Evolutionary conservation across 2,329 filamentous ascomycete species (phyloP), one percentile per base, ranked within the genome.

Genomic region (Alternaria postmessia): DNA sequence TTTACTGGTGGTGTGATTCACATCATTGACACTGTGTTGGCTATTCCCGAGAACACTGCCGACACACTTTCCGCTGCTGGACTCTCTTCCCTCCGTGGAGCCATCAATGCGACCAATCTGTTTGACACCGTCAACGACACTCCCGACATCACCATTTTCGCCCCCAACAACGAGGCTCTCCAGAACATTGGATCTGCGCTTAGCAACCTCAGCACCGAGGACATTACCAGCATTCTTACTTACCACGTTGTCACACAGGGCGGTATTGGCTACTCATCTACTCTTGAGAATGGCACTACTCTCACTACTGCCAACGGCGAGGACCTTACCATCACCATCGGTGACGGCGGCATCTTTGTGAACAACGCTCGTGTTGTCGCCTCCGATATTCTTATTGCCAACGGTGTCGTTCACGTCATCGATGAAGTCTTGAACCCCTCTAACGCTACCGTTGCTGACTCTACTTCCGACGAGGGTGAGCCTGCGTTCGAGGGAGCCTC

Each of bases 161-260:
- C 85, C 0, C 89, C 89, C 2, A 83, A 79, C 70, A 88, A 90
- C 72, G 79, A 79, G 2, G 88, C 88, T 12, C 88, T 91, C 78
- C 79, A 83, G 34, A 75, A 79, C 26, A 85, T 90, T 43, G 86
- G 84, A 57, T 86, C 82, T 51, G 78, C 83, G 3, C 71, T 87
- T 11, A 72, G 76, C 28, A 81, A 82, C 58, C 74, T 89, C 30
- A 81, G 80, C 24, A 71, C 76, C 0, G 74, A 81, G 5, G 75
- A 86, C 14, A 79, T 90, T 1, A 74, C 81, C 2, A 75, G 74
- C 28, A 82, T 91, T 51, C 81, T 91, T 34, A 78, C 82, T 26
- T 92, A 92, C 77, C 89, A 92, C 73, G 82, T 91, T 52, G 77
- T 91, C 44, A 81, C 81, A 46, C 9, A 30, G 3, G 83, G 83